phyloP scores from a whole-genome alignment of 192 early-diverging fungal species.

The Backusella liffmaniae region DNA sequence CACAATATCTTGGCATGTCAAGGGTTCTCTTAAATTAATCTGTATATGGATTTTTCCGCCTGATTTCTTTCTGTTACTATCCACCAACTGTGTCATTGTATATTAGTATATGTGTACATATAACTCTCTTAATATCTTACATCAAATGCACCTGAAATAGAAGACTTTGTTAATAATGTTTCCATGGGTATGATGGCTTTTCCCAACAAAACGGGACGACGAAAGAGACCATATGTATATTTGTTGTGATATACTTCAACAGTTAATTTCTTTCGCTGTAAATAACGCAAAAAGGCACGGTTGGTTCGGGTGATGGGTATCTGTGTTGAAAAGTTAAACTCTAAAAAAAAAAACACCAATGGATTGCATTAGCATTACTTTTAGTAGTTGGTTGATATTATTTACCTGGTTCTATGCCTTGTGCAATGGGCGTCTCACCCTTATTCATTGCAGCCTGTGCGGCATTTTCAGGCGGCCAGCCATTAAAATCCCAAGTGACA shows the following conservation, averaged over 20 bases:
- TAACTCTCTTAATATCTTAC: constrained; percentile 35
- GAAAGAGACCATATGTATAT: constrained; percentile 49
- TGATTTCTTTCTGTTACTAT: constrained; percentile 57
- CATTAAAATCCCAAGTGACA: constrained; percentile 67
- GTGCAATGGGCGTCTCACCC: constrained; percentile 57
- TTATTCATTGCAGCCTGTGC: constrained; percentile 54
- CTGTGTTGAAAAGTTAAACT: constrained; percentile 50
- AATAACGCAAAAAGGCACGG: constrained; percentile 57
- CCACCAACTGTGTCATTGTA: constrained; percentile 50
- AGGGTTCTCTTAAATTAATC: constrained; percentile 61
- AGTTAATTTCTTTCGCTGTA: constrained; percentile 65
- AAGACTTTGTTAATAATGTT: constrained; percentile 57
- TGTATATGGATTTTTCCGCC: constrained; percentile 69
- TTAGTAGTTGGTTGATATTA: too few relatives aligned
- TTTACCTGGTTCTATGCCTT: constrained; percentile 52
- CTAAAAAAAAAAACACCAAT: constrained; percentile 22
- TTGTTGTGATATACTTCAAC: constrained; percentile 71
- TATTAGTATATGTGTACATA: background rate
- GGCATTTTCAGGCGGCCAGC: constrained; percentile 66
- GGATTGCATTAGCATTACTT: background rate
- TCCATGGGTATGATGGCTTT: constrained; percentile 56
- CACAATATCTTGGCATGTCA: constrained; percentile 56
- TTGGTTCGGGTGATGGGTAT: constrained; percentile 62
- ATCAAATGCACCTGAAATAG: constrained; percentile 63
- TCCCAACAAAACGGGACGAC: constrained; percentile 57